Base-by-base conservation (phyloP, 1,284 basidiomycete genomes). In the Apiotrichum brassicae region DNA sequence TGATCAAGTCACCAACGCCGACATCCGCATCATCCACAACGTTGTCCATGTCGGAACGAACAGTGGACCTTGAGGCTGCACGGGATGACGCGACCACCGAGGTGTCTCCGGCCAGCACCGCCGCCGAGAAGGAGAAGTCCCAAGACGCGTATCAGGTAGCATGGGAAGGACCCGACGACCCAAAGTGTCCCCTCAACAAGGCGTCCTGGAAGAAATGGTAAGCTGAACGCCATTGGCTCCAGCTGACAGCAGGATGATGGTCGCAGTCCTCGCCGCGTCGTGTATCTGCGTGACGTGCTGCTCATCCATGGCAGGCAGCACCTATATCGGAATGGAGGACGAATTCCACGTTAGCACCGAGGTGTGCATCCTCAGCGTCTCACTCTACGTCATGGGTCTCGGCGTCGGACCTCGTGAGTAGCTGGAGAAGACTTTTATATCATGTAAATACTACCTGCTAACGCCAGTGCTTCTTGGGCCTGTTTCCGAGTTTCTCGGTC, bases 311-410 rank as follows among this genome's bases (percentile, higher is more conserved):
- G 83, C 84, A 4, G 76, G 80, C 0, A 82, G 82, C 54, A 82
- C 85, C 0, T 85, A 88, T 64, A 63, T 65, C 0, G 82, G 80
- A 0, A 75, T 86, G 38, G 75, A 81, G 34, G 54, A 62, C 18
- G 79, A 83, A 9, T 85, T 87, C 54, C 71, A 77, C 48, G 78
- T 87, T 28, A 75, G 78, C 2, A 75, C 77, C 26, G 79, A 81
- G 54, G 82, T 88, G 55, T 83, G 88, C 3, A 82, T 86, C 68
- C 77, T 90, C 12, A 78, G 78, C 3, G 77, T 90, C 34, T 84
- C 82, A 49, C 64, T 90, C 6, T 91, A 83, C 45, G 77, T 79
- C 18, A 57, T 68, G 18, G 83, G 82, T 1, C 70, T 81, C 12
- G 80, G 49, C 23, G 46, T 74, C 11, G 78, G 80, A 3, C 79